phyloP scores from a whole-genome alignment of 1,284 basidiomycete species.

The Xanthoconium separans region DNA sequence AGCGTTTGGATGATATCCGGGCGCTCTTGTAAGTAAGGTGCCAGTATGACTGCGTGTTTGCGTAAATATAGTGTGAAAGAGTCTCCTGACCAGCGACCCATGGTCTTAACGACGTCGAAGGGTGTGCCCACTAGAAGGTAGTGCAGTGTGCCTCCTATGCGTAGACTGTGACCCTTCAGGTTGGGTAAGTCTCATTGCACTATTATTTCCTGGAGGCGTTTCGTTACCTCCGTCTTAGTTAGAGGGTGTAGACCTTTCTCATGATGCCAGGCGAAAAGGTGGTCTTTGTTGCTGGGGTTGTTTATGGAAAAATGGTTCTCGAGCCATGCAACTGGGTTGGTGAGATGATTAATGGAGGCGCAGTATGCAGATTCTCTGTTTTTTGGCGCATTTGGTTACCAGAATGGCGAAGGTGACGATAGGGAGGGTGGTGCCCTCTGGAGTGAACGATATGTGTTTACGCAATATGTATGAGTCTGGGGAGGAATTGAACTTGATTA shows the following conservation, averaged over 20 bases:
- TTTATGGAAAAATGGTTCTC: neutral
- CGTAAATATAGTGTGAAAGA: neutral
- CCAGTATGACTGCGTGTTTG: neutral
- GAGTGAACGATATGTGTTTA: neutral
- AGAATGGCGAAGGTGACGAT: neutral
- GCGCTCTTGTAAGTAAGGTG: neutral
- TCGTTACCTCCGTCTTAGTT: neutral
- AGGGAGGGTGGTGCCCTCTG: neutral
- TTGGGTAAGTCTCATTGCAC: neutral
- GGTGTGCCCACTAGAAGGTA: neutral
- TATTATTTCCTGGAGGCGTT: too few species aligned
- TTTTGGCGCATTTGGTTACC: neutral
- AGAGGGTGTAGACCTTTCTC: neutral
- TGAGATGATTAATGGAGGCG: rapidly evolving
- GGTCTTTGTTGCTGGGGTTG: neutral
- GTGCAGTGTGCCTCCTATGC: neutral
- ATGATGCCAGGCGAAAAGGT: slow-evolving; percentile 3
- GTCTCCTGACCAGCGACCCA: neutral
- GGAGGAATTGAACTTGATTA: too few species aligned
- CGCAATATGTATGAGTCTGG: neutral
- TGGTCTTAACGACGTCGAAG: neutral
- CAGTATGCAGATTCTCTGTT: neutral
- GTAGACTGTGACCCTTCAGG: neutral
- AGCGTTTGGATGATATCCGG: neutral
- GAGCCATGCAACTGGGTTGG: neutral